Evolutionary conservation across 2,329 filamentous ascomycete genomes (phyloP), one percentile per base, ranked within the genome.

Genomic region (Claviceps pazoutovae): DNA sequence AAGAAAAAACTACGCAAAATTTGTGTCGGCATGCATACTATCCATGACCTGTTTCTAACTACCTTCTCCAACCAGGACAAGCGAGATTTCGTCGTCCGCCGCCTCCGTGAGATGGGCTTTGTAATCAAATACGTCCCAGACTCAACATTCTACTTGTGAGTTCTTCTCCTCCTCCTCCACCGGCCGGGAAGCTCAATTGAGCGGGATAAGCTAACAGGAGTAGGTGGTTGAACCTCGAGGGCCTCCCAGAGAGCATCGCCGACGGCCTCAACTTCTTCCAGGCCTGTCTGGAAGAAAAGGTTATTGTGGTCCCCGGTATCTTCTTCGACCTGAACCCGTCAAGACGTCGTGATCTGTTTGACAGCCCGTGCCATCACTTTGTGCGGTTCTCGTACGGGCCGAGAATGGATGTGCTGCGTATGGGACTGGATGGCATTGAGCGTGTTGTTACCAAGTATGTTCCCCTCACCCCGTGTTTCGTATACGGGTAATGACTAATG

Each of bases 261-360:
- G 91, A 97, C 65, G 91, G 91, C 8, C 74, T 97, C 62, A 95
- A 95, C 73, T 97, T 97, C 78, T 96, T 97, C 80, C 82, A 93
- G 66, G 89, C 89, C 34, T 93, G 93, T 64, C 73, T 97, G 45
- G 82, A 86, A 62, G 89, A 96, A 74, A 94, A 94, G 76, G 88
- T 94, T 58, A 96, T 96, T 63, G 89, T 96, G 17, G 91, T 97
- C 4, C 91, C 91, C 0, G 91, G 91, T 54, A 97, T 97, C 68
- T 97, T 97, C 78, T 97, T 97, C 66, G 91, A 97, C 63, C 71
- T 97, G 57, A 97, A 97, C 72, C 91, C 91, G 4, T 84, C 86
- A 38, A 85, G 88, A 66, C 79, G 91, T 57, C 78, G 91, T 65
- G 91, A 97, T 67, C 69, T 97, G 59, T 97, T 97, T 59, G 91